These are phyloP conservation scores for Suillus variegatus DNA, from an alignment of 768 basidiomycete species.

Conservation along the genomic window DNA sequence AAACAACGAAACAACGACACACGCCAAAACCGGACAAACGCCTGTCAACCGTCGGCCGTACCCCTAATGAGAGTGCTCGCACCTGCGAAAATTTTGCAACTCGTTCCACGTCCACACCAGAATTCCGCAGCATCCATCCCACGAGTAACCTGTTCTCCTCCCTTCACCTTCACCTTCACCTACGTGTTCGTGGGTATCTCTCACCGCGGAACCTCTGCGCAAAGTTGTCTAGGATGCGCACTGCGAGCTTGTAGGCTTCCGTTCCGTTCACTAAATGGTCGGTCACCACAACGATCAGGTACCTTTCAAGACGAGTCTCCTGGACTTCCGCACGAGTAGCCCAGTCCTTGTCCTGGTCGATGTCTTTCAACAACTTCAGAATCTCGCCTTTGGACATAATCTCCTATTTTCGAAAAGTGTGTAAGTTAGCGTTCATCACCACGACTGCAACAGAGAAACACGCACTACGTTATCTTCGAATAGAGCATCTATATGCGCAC, in stretches of 20 bases:
- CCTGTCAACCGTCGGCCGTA: too few species aligned
- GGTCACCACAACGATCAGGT: conserved; percentile 6
- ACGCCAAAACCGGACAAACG: neutral
- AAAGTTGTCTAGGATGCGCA: conserved; percentile 22
- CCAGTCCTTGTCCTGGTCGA: conserved; percentile 22
- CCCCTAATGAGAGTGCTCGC: neutral
- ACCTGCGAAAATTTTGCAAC: neutral
- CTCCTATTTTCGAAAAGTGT: neutral
- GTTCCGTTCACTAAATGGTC: conserved; percentile 1
- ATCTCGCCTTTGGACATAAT: conserved; percentile 11
- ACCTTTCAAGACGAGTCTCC: conserved; percentile 10
- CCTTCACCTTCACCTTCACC: neutral
- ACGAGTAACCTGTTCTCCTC: conserved; percentile 5
- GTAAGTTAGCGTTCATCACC: neutral
- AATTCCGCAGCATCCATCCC: neutral
- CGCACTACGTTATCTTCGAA: neutral
- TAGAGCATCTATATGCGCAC: neutral
- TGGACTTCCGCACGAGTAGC: conserved; percentile 21
- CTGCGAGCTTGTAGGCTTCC: conserved; percentile 15
- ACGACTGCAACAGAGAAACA: neutral
- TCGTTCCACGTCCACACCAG: neutral
- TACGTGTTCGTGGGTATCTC: neutral
- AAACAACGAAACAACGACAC: neutral
- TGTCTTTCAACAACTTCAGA: conserved; percentile 21
- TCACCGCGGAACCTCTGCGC: conserved; percentile 21